Evolutionary conservation across 2,329 filamentous ascomycete genomes (phyloP).

Genomic region (Calonectria pseudoreteaudii): DNA sequence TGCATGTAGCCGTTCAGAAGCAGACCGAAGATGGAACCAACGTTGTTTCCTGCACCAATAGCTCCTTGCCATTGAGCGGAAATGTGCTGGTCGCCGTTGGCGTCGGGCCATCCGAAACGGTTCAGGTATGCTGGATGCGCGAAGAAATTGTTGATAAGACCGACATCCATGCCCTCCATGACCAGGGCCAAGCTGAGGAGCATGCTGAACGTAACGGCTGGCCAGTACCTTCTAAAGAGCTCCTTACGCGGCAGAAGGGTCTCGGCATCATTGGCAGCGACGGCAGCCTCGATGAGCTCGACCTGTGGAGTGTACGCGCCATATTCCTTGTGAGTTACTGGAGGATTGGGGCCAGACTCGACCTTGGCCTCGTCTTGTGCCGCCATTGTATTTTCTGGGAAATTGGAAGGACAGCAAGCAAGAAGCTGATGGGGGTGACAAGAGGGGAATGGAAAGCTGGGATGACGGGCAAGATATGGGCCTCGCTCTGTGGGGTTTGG

Average conservation of each 20-base stretch:
- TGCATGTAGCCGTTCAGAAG: conserved; percentile 61
- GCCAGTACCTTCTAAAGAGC: conserved; percentile 46
- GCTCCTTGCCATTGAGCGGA: conserved; percentile 61
- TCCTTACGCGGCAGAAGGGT: conserved; percentile 44
- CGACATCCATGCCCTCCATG: conserved; percentile 56
- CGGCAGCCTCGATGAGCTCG: conserved; percentile 49
- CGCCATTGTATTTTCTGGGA: conserved; percentile 23
- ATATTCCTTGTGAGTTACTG: conserved; percentile 40
- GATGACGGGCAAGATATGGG: conserved; percentile 22
- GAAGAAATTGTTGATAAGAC: conserved; percentile 56
- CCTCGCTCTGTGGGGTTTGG: conserved; percentile 27
- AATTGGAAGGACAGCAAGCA: not conserved
- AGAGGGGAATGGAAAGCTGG: not conserved
- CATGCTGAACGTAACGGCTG: conserved; percentile 43
- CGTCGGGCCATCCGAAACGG: conserved; percentile 49
- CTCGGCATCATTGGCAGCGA: conserved; percentile 45
- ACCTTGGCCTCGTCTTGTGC: conserved; percentile 24
- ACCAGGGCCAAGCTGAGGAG: conserved; percentile 49
- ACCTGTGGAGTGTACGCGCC: conserved; percentile 37
- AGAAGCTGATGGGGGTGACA: not conserved
- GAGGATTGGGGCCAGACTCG: conserved; percentile 28
- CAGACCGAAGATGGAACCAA: conserved; percentile 63
- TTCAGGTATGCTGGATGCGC: conserved; percentile 58
- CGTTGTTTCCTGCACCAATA: conserved; percentile 59
- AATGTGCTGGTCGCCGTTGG: conserved; percentile 53